Conservation (phyloP, 495 filamentous ascomycete genomes). For the Monascus purpureus region DNA sequence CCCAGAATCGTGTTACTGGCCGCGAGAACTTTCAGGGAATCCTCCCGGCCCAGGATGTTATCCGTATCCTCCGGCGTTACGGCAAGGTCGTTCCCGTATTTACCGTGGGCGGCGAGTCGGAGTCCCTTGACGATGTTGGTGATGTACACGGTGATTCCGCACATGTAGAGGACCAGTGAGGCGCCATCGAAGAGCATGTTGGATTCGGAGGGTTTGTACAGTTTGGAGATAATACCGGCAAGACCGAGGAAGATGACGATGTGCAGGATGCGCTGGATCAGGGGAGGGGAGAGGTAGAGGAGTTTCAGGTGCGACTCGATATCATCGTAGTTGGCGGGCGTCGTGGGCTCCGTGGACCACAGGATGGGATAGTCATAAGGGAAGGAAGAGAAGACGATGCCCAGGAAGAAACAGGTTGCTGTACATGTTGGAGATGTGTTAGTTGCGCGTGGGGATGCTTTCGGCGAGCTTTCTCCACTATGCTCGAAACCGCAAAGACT, state of each 20-base stretch:
- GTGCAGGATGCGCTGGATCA: conserved; percentile 86
- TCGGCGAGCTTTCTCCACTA: not conserved
- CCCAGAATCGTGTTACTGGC: conserved; percentile 94
- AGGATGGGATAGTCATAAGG: conserved; percentile 97
- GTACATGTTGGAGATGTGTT: conserved; percentile 7
- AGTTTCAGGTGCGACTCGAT: conserved; percentile 79
- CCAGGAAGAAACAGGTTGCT: conserved; percentile 94
- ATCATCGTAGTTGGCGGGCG: conserved; percentile 54
- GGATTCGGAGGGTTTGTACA: conserved; percentile 79
- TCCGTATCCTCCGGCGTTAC: conserved; percentile 9
- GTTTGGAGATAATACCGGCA: conserved; percentile 80
- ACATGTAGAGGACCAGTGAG: conserved; percentile 77
- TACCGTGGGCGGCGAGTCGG: conserved; percentile 50
- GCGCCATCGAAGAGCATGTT: conserved; percentile 97
- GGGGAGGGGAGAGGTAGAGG: conserved; percentile 71
- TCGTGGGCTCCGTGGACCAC: conserved; percentile 58
- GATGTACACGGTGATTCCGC: conserved; percentile 80
- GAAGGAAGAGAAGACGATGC: conserved; percentile 93
- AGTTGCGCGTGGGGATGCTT: conserved; percentile 6
- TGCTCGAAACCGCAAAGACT: too few species aligned
- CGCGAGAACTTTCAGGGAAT: conserved; percentile 78
- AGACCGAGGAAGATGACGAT: conserved; percentile 82
- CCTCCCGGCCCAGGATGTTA: conserved; percentile 53
- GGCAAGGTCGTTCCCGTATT: conserved; percentile 36
- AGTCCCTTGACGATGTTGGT: conserved; percentile 93